Evolutionary conservation across 257 asterid species (phyloP).

Genomic region (Lithospermum erythrorhizon): DNA sequence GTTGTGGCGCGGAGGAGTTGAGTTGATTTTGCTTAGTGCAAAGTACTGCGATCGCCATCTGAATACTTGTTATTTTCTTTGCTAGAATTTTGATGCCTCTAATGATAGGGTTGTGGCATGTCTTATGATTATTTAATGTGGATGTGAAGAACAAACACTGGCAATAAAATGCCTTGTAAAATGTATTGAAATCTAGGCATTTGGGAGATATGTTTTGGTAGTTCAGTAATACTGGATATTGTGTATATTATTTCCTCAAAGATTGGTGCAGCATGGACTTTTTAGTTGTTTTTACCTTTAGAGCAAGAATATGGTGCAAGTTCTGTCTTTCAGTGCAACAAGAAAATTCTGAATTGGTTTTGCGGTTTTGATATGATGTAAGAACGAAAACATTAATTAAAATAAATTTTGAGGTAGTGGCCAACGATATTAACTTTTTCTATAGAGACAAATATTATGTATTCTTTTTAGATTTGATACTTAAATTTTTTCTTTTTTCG

Average conservation of each 20-base stretch:
- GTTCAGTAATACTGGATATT: neutral
- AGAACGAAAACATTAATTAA: too few relatives aligned
- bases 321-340: too few relatives aligned
- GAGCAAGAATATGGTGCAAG: too few relatives aligned
- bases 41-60: neutral
- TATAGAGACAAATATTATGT: too few relatives aligned
- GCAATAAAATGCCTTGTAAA: neutral
- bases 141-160: neutral
- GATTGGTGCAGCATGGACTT: too few relatives aligned
- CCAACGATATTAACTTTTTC: too few relatives aligned
- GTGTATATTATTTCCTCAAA: neutral
- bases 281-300: too few relatives aligned
- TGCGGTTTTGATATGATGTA: too few relatives aligned
- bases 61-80: neutral
- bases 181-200: neutral
- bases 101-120: neutral
- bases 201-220: neutral
- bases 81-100: neutral
- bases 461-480: too few relatives aligned
- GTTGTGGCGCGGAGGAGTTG: conserved; percentile 8
- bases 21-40: neutral
- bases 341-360: too few relatives aligned
- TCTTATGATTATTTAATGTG: neutral
- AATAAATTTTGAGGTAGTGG: too few relatives aligned
- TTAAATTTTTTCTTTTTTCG: too few relatives aligned